Base-by-base conservation (phyloP, 148 eudicot genomes). In the Camellia japonica region DNA sequence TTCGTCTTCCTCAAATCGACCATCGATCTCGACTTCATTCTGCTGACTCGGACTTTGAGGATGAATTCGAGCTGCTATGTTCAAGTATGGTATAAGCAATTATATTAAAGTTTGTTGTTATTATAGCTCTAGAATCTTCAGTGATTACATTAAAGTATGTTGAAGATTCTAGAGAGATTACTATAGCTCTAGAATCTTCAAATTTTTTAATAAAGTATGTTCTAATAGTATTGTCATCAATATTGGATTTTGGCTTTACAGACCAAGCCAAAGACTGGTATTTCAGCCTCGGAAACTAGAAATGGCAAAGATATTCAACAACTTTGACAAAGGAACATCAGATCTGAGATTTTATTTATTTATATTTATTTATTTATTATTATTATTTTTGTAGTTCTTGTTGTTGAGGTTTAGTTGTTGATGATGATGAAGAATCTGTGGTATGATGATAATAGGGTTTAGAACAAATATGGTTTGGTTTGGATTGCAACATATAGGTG, bases 271-370 rank as follows among this genome's bases (percentile, higher is more conserved):
- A 92, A 87, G 80, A 85, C 86, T 20, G 97, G 92, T 85, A 94
- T 93, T 60, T 91, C 93, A 14, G 98, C 94, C 19, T 7, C 73
- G 30, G 98, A 94, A 84, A 93, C 87, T 59, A 90, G 89, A 79
- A 94, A 94, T 23, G 97, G 98, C 58, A 94, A 91, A 80, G 97
- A 94, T 85, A 91, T 94, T 38, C 98, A 94, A 74, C 38, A 30
- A 30, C 38, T 30, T 30, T 30, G 38, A 30, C 38, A 30, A 30
- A 30, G 38, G 38, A 30, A 30, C 0, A 30, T 30, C 1, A 30
- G 38, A 30, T 30, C 38, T 30, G 38, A 30, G 38, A 30, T 30
- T 30, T 30, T 30, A 30, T 30, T 30, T 30, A 30, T 30, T 30
- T 30, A 30, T 30, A 23, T 30, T 30, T 30, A 30, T 30, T 30